These are phyloP conservation scores for Fusarium sp. DNA, from an alignment of 2,329 filamentous ascomycete species.

Conservation along the genomic window DNA sequence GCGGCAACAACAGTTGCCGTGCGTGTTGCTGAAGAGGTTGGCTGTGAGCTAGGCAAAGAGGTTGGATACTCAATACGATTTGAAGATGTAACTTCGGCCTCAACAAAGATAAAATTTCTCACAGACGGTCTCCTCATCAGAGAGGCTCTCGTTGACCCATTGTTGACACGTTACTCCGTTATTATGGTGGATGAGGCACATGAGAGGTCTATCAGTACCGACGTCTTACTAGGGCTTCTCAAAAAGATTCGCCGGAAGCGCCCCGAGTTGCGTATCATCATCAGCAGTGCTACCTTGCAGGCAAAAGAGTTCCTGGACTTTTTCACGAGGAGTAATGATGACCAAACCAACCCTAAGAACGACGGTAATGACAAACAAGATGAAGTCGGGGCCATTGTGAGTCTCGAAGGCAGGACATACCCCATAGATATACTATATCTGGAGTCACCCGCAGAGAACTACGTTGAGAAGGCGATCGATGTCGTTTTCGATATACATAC, in stretches of 20 bases:
- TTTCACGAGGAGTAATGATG: constrained; percentile 65
- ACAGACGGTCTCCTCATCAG: constrained; percentile 92
- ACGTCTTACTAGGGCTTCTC: constrained; percentile 87
- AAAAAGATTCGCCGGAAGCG: constrained; percentile 89
- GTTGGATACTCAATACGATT: constrained; percentile 93
- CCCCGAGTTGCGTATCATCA: constrained; percentile 84
- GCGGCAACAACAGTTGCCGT: constrained; percentile 91
- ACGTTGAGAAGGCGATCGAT: constrained; percentile 83
- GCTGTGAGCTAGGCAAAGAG: constrained; percentile 87
- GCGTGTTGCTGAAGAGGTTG: constrained; percentile 89
- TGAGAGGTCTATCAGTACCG: constrained; percentile 91
- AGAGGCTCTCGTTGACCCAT: constrained; percentile 91
- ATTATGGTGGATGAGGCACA: constrained; percentile 99
- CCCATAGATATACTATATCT: constrained; percentile 89
- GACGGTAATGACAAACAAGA: constrained; percentile 48
- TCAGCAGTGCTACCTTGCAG: constrained; percentile 94
- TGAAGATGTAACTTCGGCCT: constrained; percentile 88
- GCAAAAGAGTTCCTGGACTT: constrained; percentile 87
- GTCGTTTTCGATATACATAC: constrained; percentile 90
- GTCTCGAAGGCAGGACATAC: constrained; percentile 86
- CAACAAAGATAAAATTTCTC: constrained; percentile 92
- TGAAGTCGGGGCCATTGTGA: constrained; percentile 70
- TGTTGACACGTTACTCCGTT: constrained; percentile 90
- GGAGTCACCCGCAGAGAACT: constrained; percentile 82
- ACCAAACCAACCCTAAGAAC: constrained; percentile 45